Evolutionary conservation across 768 basidiomycete genomes (phyloP).

Genomic region (Russula vinacea): DNA sequence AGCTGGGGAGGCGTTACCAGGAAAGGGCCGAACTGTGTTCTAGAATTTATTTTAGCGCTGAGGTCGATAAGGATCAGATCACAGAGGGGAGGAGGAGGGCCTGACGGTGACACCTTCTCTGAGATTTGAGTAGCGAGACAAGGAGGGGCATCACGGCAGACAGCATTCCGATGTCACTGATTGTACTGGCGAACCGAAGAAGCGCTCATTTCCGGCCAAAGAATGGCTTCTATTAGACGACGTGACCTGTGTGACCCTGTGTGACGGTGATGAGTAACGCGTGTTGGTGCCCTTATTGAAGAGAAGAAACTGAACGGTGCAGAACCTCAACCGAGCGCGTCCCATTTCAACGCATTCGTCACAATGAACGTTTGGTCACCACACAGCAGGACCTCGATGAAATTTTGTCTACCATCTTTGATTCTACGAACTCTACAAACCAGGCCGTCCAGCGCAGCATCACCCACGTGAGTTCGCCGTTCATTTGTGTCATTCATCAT

Average conservation of each 20-base stretch:
- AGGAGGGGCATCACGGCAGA: slow-evolving; percentile 1
- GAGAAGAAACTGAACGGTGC: slow-evolving; percentile 21
- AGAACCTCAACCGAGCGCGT: slow-evolving; percentile 24
- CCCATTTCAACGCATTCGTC: slow-evolving; percentile 26
- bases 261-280: slow-evolving; percentile 26
- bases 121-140: neutral
- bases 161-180: neutral
- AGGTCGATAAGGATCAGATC: slow-evolving; percentile 21
- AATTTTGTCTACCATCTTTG: slow-evolving; percentile 87
- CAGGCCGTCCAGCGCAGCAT: slow-evolving; percentile 70
- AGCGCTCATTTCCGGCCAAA: slow-evolving; percentile 12
- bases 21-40: slow-evolving; percentile 17
- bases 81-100: neutral
- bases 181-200: slow-evolving; percentile 11
- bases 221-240: neutral
- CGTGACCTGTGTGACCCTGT: neutral
- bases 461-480: slow-evolving; percentile 60
- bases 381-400: slow-evolving; percentile 80
- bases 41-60: slow-evolving; percentile 20
- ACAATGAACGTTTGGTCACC: slow-evolving; percentile 73
- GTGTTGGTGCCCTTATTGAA: slow-evolving; percentile 25
- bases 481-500: slow-evolving; percentile 28
- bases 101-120: neutral
- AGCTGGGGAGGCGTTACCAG: neutral
- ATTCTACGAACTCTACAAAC: slow-evolving; percentile 78